phyloP scores from a whole-genome alignment of 1,139 yeast genomes.

The Zygosaccharomyces pseudobailii region DNA sequence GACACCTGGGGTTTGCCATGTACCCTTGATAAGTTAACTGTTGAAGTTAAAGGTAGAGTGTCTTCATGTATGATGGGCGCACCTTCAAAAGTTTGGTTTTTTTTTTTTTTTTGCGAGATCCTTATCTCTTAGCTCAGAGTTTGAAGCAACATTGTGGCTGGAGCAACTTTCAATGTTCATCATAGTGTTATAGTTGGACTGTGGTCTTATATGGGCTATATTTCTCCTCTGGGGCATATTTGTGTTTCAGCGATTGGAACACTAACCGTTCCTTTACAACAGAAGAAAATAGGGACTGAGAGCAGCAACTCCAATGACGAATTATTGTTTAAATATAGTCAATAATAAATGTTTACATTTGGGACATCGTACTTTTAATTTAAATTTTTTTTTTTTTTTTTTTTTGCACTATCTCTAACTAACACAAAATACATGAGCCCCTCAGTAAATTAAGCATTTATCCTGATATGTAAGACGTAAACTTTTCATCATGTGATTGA shows the following conservation, averaged over 20 bases:
- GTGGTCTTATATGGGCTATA: background rate
- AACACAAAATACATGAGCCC: constrained; percentile 6
- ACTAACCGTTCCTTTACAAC: background rate
- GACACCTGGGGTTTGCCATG: constrained; percentile 4
- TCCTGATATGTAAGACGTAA: too few species aligned
- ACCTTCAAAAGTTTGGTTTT: constrained; percentile 9
- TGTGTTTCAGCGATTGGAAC: background rate
- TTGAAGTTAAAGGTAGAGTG: constrained; percentile 1
- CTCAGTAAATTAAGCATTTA: background rate
- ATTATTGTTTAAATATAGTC: background rate
- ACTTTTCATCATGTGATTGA: too few species aligned
- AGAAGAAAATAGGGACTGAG: background rate
- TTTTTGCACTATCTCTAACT: background rate
- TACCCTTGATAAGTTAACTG: constrained; percentile 4
- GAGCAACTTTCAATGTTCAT: constrained; percentile 13
- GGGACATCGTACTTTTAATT: background rate
- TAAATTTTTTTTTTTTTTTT: background rate
- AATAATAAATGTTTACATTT: background rate
- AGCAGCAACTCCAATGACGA: background rate
- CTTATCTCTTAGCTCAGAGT: constrained; percentile 6
- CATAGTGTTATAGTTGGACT: constrained; percentile 4
- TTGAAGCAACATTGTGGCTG: constrained; percentile 5
- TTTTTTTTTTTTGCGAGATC: constrained; percentile 7
- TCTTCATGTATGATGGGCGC: constrained; percentile 8
- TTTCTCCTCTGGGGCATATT: constrained; percentile 3